Base-by-base conservation (phyloP, 2,329 filamentous ascomycete species). In the Neopestalotiopsis sp. region DNA sequence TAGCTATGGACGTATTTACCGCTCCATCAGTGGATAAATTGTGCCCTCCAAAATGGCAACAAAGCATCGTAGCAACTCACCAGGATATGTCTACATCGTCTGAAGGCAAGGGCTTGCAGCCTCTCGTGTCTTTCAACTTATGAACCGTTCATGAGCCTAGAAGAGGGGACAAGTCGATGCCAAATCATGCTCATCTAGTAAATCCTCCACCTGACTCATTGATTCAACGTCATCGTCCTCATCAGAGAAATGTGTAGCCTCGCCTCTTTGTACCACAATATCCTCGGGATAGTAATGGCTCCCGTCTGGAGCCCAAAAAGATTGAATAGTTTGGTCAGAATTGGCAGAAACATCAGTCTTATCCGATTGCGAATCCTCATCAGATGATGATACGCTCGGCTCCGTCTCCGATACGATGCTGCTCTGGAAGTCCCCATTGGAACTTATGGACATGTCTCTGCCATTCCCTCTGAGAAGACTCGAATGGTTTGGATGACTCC, bases 291-390 rank as follows among this genome's bases (percentile, higher is more conserved):
- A 69, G 10, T 67, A 5, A 20, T 67, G 68, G 49, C 63, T 69
- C 34, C 65, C 65, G 28, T 69, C 42, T 57, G 65, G 68, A 10
- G 64, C 66, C 66, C 68, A 69, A 24, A 38, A 67, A 17, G 68
- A 67, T 9, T 20, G 49, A 13, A 49, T 24, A 58, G 60, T 24
- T 5, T 20, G 13, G 64, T n/a, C 49, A 14, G 42, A 58, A 4
- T 58, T 12, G 30, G 17, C 24, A 32, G 28, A 38, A 28, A 4
- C 6, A 14, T 24, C 20, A 14, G 14, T 56, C 13, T 14, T 56
- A 14, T 56, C 5, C 49, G 49, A 56, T 24, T 17, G 49, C 49
- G 49, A 12, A 38, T 10, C 34, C 34, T 38, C 34, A 3, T 38
- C 34, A 38, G 34, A 38, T 38, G 6, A 3, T 7, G 6, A 7